Percentiles rank a stretch among this genome's conserved stretches.
Conservation (phyloP, 1,284 basidiomycete genomes). For the Austroboletus niveus region DNA sequence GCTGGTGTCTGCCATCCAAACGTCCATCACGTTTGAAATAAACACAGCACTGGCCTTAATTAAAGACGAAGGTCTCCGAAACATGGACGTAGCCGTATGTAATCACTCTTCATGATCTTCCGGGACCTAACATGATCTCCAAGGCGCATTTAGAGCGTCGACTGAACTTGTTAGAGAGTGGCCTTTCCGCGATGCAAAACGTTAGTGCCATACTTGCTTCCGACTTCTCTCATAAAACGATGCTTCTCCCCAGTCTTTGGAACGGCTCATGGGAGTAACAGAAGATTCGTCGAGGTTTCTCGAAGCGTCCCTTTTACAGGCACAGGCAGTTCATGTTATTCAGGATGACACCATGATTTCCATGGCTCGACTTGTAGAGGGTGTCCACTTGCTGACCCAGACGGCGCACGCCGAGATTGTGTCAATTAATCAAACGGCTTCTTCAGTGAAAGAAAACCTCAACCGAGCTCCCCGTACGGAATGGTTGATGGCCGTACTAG, state of each 20-base stretch:
- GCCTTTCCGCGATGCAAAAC: slow-evolving; percentile 29
- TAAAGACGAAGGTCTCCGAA: slow-evolving; percentile 31
- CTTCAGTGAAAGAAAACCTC: slow-evolving; percentile 33
- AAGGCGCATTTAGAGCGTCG: slow-evolving; percentile 29
- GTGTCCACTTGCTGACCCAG: slow-evolving; percentile 38
- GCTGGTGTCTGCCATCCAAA: slow-evolving; percentile 25
- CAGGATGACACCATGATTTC: slow-evolving; percentile 37
- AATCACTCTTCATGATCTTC: slow-evolving; percentile 1
- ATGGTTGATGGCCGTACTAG: slow-evolving; percentile 20
- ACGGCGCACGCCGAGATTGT: slow-evolving; percentile 41
- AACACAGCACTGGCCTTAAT: slow-evolving; percentile 25
- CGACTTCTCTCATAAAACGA: slow-evolving; percentile 2
- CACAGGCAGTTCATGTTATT: slow-evolving; percentile 30
- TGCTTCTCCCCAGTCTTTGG: slow-evolving; percentile 19
- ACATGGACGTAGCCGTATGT: slow-evolving; percentile 23
- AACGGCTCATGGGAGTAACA: slow-evolving; percentile 22
- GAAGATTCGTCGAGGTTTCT: slow-evolving; percentile 26
- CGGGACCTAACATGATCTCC: slow-evolving; percentile 4
- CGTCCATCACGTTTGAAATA: slow-evolving; percentile 27
- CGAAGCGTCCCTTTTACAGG: slow-evolving; percentile 26
- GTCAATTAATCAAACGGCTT: slow-evolving; percentile 46
- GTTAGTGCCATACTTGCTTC: slow-evolving; percentile 17
- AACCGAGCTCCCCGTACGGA: slow-evolving; percentile 10
- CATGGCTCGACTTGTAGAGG: slow-evolving; percentile 35
- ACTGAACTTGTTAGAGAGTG: slow-evolving; percentile 24